Evolutionary conservation across 2,329 filamentous ascomycete species (phyloP).

Genomic region (Amylocarpus encephaloides): DNA sequence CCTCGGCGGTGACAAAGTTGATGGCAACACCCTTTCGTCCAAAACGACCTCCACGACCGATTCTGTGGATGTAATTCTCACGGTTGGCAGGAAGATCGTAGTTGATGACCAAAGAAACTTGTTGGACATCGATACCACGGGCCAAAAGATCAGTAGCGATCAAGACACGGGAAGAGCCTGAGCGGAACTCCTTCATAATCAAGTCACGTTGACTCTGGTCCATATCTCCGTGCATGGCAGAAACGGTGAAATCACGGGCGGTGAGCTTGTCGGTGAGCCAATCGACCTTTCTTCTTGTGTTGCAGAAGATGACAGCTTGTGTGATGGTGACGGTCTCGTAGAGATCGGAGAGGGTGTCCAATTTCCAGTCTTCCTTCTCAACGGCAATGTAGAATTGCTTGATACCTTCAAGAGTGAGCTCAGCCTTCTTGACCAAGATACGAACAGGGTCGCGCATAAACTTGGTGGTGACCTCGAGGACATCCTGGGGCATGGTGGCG

Average conservation of each 20-base stretch:
- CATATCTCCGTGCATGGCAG: conserved; percentile 99
- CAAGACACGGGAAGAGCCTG: conserved; percentile 90
- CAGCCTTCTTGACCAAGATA: conserved; percentile 99
- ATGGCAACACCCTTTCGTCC: conserved; percentile 98
- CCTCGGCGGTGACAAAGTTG: conserved; percentile 99
- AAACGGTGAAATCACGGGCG: conserved; percentile 97
- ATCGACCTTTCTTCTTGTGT: conserved; percentile 97
- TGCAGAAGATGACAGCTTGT: conserved; percentile 99
- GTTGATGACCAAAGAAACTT: conserved; percentile 97
- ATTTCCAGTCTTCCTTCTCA: conserved; percentile 99
- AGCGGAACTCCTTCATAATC: conserved; percentile 98
- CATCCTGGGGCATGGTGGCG: conserved; percentile 98
- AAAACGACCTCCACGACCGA: conserved; percentile 90
- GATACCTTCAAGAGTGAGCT: conserved; percentile 98
- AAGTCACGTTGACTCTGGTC: conserved; percentile 95
- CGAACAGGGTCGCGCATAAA: conserved; percentile 99
- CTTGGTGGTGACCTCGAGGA: conserved; percentile 98
- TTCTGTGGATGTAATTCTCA: conserved; percentile 99
- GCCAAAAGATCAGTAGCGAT: conserved; percentile 99
- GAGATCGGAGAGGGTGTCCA: conserved; percentile 95
- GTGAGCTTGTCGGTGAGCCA: conserved; percentile 99
- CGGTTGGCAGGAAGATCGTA: conserved; percentile 97
- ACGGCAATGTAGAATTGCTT: conserved; percentile 99
- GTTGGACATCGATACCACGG: conserved; percentile 96
- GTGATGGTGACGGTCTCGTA: conserved; percentile 99